These are phyloP conservation scores for Rhodotorula sp. DNA, from an alignment of 1,284 basidiomycete genomes.

Conservation along the genomic window DNA sequence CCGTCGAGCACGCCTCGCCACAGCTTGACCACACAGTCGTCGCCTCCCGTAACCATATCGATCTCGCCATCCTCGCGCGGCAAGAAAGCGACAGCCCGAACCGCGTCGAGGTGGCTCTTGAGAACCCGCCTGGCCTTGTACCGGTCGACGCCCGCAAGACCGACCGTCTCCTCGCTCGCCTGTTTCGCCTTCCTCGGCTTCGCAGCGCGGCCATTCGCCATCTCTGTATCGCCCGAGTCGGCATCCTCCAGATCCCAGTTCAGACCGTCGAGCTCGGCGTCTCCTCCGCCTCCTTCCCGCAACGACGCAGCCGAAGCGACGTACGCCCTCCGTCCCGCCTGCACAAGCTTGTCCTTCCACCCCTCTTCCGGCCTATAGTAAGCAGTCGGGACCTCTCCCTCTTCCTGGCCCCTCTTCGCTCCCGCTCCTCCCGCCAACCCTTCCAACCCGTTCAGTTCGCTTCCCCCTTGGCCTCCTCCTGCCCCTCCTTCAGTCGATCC, in stretches of 20 bases:
- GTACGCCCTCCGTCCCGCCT: constrained; percentile 35
- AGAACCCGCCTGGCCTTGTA: constrained; percentile 5
- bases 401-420: not conserved
- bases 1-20: constrained; percentile 64
- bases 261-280: constrained; percentile 13
- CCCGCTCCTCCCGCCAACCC: not conserved
- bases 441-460: constrained; percentile 46
- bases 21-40: constrained; percentile 93
- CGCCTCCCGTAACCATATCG: constrained; percentile 83
- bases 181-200: not conserved
- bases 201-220: constrained; percentile 20
- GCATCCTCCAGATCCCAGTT: constrained; percentile 44
- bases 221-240: not conserved
- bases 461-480: not conserved
- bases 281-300: constrained; percentile 1
- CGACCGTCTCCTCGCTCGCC: constrained; percentile 21
- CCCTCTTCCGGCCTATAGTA: constrained; percentile 81
- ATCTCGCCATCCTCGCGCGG: constrained; percentile 55
- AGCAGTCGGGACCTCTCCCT: constrained; percentile 59
- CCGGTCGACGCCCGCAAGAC: not conserved
- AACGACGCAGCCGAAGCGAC: not conserved
- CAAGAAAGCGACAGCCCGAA: constrained; percentile 72
- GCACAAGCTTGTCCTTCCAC: constrained; percentile 66
- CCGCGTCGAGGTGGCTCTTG: constrained; percentile 83
- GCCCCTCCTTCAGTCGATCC: not conserved